Conservation (phyloP, 2,329 filamentous ascomycete genomes). For the Zelopaecilomyces penicillatus region DNA sequence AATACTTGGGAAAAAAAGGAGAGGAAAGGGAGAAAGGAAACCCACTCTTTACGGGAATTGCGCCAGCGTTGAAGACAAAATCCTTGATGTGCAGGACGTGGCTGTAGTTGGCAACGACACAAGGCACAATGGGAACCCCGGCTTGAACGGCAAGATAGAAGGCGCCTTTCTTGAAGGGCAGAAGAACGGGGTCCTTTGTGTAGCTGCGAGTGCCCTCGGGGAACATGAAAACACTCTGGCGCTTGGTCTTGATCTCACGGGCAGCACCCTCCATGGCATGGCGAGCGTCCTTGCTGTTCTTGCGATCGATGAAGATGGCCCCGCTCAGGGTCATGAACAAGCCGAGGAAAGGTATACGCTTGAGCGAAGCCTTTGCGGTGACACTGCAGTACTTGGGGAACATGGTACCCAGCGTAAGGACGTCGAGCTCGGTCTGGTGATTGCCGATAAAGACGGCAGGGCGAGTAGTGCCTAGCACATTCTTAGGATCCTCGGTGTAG, state of each 20-base stretch:
- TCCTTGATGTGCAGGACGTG: conserved; percentile 59
- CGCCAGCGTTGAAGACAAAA: conserved; percentile 57
- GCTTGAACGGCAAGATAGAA: conserved; percentile 95
- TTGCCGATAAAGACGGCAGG: conserved; percentile 91
- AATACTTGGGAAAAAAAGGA: background rate
- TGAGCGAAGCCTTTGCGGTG: conserved; percentile 81
- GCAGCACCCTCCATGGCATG: conserved; percentile 80
- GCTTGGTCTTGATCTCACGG: conserved; percentile 62
- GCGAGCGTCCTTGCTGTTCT: conserved; percentile 72
- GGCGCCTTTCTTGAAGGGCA: conserved; percentile 98
- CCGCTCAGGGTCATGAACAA: conserved; percentile 91
- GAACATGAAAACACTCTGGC: conserved; percentile 77
- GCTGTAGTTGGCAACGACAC: conserved; percentile 73
- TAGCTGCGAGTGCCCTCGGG: conserved; percentile 92
- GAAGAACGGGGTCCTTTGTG: conserved; percentile 65
- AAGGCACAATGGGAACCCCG: conserved; percentile 83
- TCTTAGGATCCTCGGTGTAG: conserved; percentile 57
- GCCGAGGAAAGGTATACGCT: conserved; percentile 73
- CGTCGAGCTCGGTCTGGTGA: conserved; percentile 93
- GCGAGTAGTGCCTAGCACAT: conserved; percentile 54
- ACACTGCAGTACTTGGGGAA: conserved; percentile 90
- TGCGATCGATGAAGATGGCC: conserved; percentile 90
- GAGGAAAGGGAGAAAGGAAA: conserved; percentile 1
- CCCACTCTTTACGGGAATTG: conserved; percentile 67
- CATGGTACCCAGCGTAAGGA: conserved; percentile 79